Evolutionary conservation across 2,329 filamentous ascomycete species (phyloP).

Genomic region (Fusarium tuaranense): DNA sequence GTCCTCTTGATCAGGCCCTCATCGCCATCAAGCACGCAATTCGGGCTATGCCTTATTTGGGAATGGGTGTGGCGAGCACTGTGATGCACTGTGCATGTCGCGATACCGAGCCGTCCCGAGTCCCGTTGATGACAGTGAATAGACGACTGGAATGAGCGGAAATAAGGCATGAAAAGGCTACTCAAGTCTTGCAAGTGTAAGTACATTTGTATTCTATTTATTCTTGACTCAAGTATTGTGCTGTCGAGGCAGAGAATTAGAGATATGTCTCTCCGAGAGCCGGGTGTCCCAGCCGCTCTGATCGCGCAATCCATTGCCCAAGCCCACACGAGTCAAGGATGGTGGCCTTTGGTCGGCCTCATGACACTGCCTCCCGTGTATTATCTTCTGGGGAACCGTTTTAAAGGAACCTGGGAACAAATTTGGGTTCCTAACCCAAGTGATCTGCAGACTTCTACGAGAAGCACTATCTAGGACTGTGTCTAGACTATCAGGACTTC

Average conservation of each 20-base stretch:
- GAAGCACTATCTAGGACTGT: not conserved
- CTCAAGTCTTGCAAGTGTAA: not conserved
- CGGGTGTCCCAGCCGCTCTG: not conserved
- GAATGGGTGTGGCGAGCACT: conserved; percentile 7
- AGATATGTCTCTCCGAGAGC: conserved; percentile 21
- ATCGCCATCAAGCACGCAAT: conserved; percentile 36
- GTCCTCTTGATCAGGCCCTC: conserved; percentile 16
- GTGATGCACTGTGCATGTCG: conserved; percentile 11
- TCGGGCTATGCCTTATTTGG: conserved; percentile 26
- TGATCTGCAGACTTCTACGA: not conserved
- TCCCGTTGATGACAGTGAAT: conserved; percentile 17
- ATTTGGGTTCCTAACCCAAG: not conserved
- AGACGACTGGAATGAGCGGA: not conserved
- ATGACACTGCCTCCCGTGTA: not conserved
- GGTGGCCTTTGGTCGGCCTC: not conserved
- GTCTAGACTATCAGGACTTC: not conserved
- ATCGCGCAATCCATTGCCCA: conserved; percentile 5
- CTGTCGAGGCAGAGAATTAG: too few species aligned
- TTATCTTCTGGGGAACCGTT: not conserved
- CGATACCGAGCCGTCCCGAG: conserved; percentile 33
- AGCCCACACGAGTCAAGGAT: not conserved
- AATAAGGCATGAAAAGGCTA: not conserved
- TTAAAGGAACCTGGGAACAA: not conserved
- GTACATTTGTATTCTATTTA: not conserved
- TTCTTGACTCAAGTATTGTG: not conserved